phyloP scores from a whole-genome alignment of 805 yeast genomes.

The Metschnikowia orientalis region DNA sequence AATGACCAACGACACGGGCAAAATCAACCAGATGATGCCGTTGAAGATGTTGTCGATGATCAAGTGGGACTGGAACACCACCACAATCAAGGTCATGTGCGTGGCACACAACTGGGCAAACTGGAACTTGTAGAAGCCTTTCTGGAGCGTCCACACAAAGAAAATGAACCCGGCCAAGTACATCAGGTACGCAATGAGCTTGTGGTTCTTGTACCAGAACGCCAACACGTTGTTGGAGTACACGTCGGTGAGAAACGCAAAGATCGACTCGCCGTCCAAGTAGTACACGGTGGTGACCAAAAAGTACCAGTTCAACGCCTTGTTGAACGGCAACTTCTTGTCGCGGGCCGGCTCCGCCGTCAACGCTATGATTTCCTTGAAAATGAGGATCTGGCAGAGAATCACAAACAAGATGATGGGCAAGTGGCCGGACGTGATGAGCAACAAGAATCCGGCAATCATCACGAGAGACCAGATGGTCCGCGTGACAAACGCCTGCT shows the following conservation, averaged over 20 bases:
- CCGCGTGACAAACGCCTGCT: slow-evolving; percentile 79
- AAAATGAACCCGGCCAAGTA: slow-evolving; percentile 85
- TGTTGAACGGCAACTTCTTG: slow-evolving; percentile 76
- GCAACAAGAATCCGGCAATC: slow-evolving; percentile 61
- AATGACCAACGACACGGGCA: slow-evolving; percentile 89
- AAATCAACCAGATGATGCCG: slow-evolving; percentile 90
- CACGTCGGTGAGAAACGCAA: slow-evolving; percentile 57
- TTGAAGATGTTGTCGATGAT: slow-evolving; percentile 83
- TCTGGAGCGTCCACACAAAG: slow-evolving; percentile 83
- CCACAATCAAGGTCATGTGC: slow-evolving; percentile 86
- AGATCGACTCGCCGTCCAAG: slow-evolving; percentile 79
- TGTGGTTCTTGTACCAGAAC: slow-evolving; percentile 71
- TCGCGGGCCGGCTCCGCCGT: slow-evolving; percentile 83
- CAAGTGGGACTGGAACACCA: slow-evolving; percentile 91
- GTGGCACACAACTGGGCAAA: slow-evolving; percentile 91
- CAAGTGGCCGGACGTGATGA: slow-evolving; percentile 79
- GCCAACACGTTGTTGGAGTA: slow-evolving; percentile 50
- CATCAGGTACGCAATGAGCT: slow-evolving; percentile 75
- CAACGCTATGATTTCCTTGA: slow-evolving; percentile 82
- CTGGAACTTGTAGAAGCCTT: slow-evolving; percentile 86
- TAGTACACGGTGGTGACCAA: slow-evolving; percentile 82
- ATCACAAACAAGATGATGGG: slow-evolving; percentile 72
- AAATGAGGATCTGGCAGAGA: slow-evolving; percentile 73
- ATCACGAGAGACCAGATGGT: slow-evolving; percentile 92
- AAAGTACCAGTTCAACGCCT: slow-evolving; percentile 89